Base-by-base conservation (phyloP, 2,329 filamentous ascomycete species). In the Lecanicillium sp. region DNA sequence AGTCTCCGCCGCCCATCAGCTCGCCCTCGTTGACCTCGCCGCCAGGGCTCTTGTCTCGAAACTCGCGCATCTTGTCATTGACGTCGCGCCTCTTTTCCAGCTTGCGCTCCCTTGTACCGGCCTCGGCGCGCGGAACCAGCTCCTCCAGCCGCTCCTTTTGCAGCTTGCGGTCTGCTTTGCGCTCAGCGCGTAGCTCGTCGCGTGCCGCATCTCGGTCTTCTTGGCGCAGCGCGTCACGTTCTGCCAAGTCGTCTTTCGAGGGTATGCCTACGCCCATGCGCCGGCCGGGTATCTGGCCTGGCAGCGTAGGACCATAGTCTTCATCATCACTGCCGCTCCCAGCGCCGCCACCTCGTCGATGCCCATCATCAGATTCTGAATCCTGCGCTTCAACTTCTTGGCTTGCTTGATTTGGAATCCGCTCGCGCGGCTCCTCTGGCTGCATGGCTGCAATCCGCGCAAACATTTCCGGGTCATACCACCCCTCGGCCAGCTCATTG, bases 401-500 rank as follows among this genome's bases (percentile, higher is more conserved):
- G 16, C 20, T 41, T 44, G 19, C 37, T 43, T 18, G 7, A 7
- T 40, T 41, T 40, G 14, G 20, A 33, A 17, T 38, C 33, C 35
- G 34, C 19, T 19, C 17, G 33, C 36, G 6, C 25, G 19, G 25
- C 43, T 35, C 43, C 37, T 32, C 42, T 11, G 45, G 37, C 1
- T 42, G 44, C 46, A 51, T 57, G 9, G 58, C 56, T 20, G 57
- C 46, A 8, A 63, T 58, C 17, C 58, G 54, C 27, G 51, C 49
- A 44, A 85, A 77, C 46, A 79, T 84, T 42, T 74, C 74, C 7
- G 88, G 84, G 54, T 94, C 86, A 61, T 96, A 98, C 90, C 90
- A 98, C 33, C 86, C 86, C 59, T 90, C 83, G 4, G 85, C 83
- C 46, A 96, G 68, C 63, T 90, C 85, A 54, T 80, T 83, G 51